Evolutionary conservation across 169 alveolate genomes (phyloP), one percentile per base, ranked within the genome.

Genomic region (Eimeria acervulina): DNA sequence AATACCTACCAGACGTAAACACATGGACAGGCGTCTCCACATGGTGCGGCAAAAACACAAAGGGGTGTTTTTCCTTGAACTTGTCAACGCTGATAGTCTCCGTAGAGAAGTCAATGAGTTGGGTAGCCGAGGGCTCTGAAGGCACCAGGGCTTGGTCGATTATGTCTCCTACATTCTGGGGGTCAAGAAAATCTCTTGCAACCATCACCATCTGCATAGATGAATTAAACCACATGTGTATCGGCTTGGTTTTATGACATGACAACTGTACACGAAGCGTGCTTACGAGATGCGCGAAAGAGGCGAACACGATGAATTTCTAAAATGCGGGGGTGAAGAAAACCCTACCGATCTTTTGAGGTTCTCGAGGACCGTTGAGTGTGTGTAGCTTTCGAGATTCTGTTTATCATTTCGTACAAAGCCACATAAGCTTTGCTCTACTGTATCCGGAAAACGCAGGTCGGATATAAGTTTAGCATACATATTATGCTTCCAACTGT

Each of bases 91-190:
- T 52, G 59, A 87, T 61, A 40, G 23, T 26, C 26, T 38, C 93
- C 63, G 93, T 87, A 38, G 93, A 87, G 40, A 59, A 87, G 28
- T 61, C 31, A 42, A 87, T 87, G 31, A 87, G 93, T 31, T 55
- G 93, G 36, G 17, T 15, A 21, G 63, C 81, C 10, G 93, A 59
- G 38, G 93, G 93, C 81, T 33, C 81, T 40, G 59, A 23, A 59
- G 93, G 93, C 93, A 55, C 81, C 28, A 87, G 93, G 33, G 93
- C 93, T 31, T 31, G 63, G 72, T 87, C 81, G 7, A 87, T 87
- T 55, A 33, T 21, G 47, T 87, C 93, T 21, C 74, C 93, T 33
- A 87, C n/a, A 36, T 44, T 61, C 15, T 38, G 81, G 55, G 93
- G 93, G 59, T 55, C 61, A 36, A 87, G 81, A 19, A 3, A 42